A percentile compares a stretch with the other conserved stretches of the same genome.
Evolutionary conservation across 441 rosid species (phyloP).

Genomic region (Euphorbia schlechtendalii): DNA sequence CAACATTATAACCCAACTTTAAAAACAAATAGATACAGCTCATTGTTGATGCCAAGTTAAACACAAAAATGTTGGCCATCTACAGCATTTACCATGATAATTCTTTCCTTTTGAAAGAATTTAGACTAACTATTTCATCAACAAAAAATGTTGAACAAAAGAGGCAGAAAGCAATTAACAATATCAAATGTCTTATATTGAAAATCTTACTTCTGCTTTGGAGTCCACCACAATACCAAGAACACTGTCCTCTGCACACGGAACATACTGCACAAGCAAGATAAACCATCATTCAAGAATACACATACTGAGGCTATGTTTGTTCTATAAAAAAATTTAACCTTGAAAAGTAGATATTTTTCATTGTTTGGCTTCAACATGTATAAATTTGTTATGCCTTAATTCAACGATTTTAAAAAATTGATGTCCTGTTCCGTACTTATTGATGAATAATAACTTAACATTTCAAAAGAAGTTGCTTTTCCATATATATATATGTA

Average conservation of each 20-base stretch:
- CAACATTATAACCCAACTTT: not conserved
- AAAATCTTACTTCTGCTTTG: constrained; percentile 68
- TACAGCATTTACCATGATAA: not conserved
- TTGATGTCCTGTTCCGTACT: not conserved
- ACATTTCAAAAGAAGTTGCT: too few species aligned
- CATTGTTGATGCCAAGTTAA: not conserved
- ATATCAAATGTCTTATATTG: constrained; percentile 6
- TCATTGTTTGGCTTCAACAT: not conserved
- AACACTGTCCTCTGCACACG: constrained; percentile 59
- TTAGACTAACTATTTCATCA: not conserved
- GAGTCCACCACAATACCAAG: constrained; percentile 81
- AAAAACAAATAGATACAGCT: not conserved
- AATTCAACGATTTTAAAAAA: not conserved
- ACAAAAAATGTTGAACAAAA: not conserved
- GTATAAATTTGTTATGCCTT: not conserved
- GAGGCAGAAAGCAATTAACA: not conserved
- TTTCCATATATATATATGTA: not conserved
- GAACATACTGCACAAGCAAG: constrained; percentile 53
- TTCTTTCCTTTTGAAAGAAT: not conserved
- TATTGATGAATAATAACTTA: too few species aligned
- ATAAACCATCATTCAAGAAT: constrained; percentile 10
- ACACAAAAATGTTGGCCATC: not conserved
- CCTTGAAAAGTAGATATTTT: not conserved
- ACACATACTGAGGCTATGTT: too few species aligned
- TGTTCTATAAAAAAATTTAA: too few species aligned